phyloP scores from a whole-genome alignment of 116 monocot species.

The Dioscorea cayenensis region DNA sequence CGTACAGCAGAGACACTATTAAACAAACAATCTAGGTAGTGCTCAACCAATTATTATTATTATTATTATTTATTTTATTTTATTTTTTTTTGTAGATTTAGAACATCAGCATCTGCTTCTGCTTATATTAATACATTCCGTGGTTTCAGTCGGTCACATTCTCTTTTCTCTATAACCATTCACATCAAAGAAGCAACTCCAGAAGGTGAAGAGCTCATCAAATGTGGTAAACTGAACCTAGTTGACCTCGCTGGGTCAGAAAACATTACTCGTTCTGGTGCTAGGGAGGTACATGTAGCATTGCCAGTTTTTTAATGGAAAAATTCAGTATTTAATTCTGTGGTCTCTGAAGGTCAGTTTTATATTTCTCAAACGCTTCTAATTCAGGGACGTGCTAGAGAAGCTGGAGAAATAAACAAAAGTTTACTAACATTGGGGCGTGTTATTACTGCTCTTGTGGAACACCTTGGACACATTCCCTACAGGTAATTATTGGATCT shows the following conservation, averaged over 20 bases:
- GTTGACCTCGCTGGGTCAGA: conserved; percentile 98
- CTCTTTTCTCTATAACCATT: conserved; percentile 97
- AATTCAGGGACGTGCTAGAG: conserved; percentile 86
- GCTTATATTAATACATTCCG: not conserved
- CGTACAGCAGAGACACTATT: conserved; percentile 94
- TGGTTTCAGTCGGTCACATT: conserved; percentile 81
- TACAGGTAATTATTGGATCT: conserved; percentile 50
- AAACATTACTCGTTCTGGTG: conserved; percentile 94
- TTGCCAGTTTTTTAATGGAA: not conserved
- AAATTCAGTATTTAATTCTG: not conserved
- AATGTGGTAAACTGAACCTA: conserved; percentile 91
- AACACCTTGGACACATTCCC: conserved; percentile 93
- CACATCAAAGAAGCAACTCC: conserved; percentile 99
- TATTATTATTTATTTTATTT: too few species aligned
- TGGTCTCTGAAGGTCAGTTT: too few species aligned
- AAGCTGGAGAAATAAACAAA: conserved; percentile 98
- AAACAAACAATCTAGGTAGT: conserved; percentile 97
- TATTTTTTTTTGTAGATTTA: not conserved
- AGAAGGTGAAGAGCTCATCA: conserved; percentile 95
- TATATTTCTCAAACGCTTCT: not conserved
- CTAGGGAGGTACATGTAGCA: conserved; percentile 60
- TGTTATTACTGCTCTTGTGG: conserved; percentile 96
- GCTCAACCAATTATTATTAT: not conserved
- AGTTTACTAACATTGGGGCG: conserved; percentile 95
- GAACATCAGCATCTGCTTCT: not conserved